phyloP scores from a whole-genome alignment of 2,329 filamentous ascomycete species.

The Chaetomium sp. region DNA sequence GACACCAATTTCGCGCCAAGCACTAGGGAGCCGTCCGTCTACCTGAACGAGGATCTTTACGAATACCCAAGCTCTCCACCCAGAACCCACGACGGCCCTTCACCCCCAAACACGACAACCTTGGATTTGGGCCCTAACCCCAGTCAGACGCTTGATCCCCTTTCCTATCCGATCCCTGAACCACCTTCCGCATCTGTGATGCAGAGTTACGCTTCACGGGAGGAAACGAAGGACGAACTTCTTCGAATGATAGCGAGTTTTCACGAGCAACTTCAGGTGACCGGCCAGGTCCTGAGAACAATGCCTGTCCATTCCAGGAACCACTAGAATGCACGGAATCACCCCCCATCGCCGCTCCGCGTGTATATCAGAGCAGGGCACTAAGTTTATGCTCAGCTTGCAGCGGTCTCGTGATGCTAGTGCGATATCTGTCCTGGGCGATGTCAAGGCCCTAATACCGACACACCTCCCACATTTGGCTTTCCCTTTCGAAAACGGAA shows the following conservation, averaged over 20 bases:
- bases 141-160: too few relatives aligned
- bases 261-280: conserved; percentile 29
- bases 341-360: neutral
- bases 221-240: conserved; percentile 30
- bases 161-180: conserved; percentile 24
- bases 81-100: neutral
- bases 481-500: too few relatives aligned
- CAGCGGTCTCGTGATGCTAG: neutral
- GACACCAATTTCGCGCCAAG: conserved; percentile 18
- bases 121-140: too few relatives aligned
- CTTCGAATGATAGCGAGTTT: conserved; percentile 30
- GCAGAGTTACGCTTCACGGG: conserved; percentile 29
- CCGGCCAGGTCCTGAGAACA: conserved; percentile 25
- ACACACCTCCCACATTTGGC: too few relatives aligned
- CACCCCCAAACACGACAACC: conserved; percentile 31
- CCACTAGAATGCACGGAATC: neutral
- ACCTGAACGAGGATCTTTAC: conserved; percentile 35
- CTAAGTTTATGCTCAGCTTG: neutral
- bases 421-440: neutral
- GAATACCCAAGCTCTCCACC: neutral
- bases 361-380: neutral
- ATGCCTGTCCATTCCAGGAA: conserved; percentile 23
- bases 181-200: conserved; percentile 47
- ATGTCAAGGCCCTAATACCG: too few relatives aligned
- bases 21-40: conserved; percentile 56